A percentile compares a stretch with the other conserved stretches of the same genome.
Evolutionary conservation across 805 yeast species (phyloP).

Genomic region (Teunomyces barrocoloradensis): DNA sequence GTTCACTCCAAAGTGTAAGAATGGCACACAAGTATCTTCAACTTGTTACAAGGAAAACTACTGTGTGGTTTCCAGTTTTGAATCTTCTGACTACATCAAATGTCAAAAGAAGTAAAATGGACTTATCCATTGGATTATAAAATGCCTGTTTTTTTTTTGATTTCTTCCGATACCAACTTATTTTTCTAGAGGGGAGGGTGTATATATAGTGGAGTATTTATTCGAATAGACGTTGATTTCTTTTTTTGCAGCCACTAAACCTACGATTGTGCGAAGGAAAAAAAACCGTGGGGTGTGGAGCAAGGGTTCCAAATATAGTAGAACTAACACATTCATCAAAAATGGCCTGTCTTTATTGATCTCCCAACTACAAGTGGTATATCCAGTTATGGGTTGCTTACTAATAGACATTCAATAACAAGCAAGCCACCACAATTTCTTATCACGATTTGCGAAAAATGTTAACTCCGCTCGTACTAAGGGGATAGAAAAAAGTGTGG

Average conservation of each 20-base stretch:
- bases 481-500: background rate
- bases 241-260: constrained; percentile 1
- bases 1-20: constrained; percentile 46
- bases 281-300: background rate
- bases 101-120: constrained; percentile 6
- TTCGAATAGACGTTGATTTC: background rate
- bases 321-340: background rate
- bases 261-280: background rate
- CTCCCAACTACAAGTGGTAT: background rate
- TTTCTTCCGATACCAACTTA: constrained; percentile 1
- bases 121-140: too few species aligned
- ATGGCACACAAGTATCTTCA: constrained; percentile 12
- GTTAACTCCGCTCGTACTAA: background rate
- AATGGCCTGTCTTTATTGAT: background rate
- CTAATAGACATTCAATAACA: background rate
- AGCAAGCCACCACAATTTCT: constrained; percentile 3
- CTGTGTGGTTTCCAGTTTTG: constrained; percentile 41
- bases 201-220: background rate
- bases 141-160: background rate
- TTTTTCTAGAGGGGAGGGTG: background rate
- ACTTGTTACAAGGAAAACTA: constrained; percentile 26
- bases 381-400: background rate
- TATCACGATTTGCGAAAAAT: background rate
- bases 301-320: too few species aligned
- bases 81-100: constrained; percentile 23